These are phyloP conservation scores for Trichoderma harzianum DNA, from an alignment of 2,329 filamentous ascomycete genomes.

Conservation along the genomic window DNA sequence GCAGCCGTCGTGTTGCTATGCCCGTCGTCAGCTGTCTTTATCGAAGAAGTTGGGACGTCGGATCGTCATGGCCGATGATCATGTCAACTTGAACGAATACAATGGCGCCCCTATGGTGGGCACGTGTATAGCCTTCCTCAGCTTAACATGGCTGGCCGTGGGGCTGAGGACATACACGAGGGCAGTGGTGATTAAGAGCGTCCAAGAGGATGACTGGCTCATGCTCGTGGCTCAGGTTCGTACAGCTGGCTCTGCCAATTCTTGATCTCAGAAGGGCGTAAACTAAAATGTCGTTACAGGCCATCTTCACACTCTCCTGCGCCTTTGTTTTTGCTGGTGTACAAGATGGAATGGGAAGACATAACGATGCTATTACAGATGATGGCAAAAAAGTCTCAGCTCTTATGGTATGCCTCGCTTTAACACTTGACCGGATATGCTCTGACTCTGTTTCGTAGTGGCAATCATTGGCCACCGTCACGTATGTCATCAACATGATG, in stretches of 20 bases:
- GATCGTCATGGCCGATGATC: constrained; percentile 30
- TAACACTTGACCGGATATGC: neutral
- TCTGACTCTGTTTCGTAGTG: constrained; percentile 33
- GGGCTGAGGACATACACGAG: constrained; percentile 44
- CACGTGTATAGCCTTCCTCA: constrained; percentile 37
- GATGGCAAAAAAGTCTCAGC: constrained; percentile 40
- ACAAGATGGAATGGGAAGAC: constrained; percentile 42
- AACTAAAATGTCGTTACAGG: constrained; percentile 26
- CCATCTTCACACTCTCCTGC: constrained; percentile 47
- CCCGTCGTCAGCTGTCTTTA: constrained; percentile 6
- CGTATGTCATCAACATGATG: constrained; percentile 53
- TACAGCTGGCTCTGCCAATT: neutral
- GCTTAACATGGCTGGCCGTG: constrained; percentile 42
- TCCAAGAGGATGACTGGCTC: constrained; percentile 52
- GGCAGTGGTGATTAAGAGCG: constrained; percentile 41
- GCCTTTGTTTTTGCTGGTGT: constrained; percentile 45
- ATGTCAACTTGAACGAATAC: constrained; percentile 36
- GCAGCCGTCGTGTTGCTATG: constrained; percentile 11
- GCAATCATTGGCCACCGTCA: constrained; percentile 49
- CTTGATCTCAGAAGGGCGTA: neutral
- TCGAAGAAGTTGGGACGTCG: constrained; percentile 9
- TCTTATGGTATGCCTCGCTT: constrained; percentile 39
- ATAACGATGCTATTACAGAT: constrained; percentile 44
- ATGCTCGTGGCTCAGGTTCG: constrained; percentile 49
- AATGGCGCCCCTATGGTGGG: constrained; percentile 38